Percentiles rank a stretch among this genome's conserved stretches.
Conservation (phyloP, 768 basidiomycete species). For the Panaeolus cyanescens region DNA sequence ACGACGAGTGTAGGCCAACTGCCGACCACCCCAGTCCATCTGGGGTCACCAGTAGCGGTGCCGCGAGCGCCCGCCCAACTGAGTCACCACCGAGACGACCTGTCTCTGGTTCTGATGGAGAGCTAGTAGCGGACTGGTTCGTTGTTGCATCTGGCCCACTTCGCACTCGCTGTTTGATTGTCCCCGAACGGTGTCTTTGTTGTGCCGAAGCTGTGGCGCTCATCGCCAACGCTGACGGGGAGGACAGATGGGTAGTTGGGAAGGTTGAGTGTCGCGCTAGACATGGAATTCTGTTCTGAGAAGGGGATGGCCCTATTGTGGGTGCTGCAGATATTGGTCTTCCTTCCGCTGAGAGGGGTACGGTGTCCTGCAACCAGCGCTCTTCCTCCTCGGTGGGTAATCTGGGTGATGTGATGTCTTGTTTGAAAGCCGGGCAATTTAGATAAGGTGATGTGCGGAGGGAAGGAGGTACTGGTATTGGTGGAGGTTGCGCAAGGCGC, state of each 20-base stretch:
- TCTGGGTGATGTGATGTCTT: slow-evolving; percentile 29
- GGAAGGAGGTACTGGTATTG: slow-evolving; percentile 59
- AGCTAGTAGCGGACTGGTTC: neutral
- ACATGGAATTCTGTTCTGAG: neutral
- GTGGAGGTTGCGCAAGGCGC: slow-evolving; percentile 32
- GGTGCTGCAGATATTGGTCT: neutral
- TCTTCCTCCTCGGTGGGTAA: slow-evolving; percentile 54
- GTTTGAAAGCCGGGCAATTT: slow-evolving; percentile 50
- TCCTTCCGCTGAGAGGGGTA: slow-evolving; percentile 36
- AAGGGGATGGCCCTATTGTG: neutral
- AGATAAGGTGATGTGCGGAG: slow-evolving; percentile 58
- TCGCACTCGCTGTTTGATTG: neutral
- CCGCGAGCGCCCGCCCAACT: neutral
- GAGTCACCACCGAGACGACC: neutral
- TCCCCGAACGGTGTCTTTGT: neutral
- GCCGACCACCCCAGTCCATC: neutral
- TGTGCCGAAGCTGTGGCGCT: neutral
- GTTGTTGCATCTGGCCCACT: neutral
- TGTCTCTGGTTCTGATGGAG: neutral
- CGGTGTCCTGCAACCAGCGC: slow-evolving; percentile 65
- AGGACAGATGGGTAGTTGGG: neutral
- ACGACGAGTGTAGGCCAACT: neutral
- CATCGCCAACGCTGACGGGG: neutral
- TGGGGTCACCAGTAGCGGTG: neutral
- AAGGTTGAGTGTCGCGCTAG: neutral